Conservation (phyloP, 495 filamentous ascomycete genomes). For the Corynascus novoguineensis region DNA sequence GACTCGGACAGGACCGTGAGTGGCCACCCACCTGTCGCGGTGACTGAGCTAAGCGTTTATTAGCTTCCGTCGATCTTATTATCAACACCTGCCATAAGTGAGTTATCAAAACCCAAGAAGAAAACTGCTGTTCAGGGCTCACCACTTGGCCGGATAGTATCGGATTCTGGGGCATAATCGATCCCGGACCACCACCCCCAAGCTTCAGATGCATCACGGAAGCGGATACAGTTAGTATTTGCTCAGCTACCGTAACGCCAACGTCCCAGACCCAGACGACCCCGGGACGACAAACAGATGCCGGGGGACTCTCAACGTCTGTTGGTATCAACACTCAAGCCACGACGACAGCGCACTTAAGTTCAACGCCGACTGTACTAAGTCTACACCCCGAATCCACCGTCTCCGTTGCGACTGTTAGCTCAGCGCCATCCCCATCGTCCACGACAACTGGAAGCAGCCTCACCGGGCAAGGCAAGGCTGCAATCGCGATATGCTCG, state of each 20-base stretch:
- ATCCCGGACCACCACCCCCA: constrained; percentile 35
- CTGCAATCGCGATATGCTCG: constrained; percentile 40
- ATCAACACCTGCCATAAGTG: constrained; percentile 47
- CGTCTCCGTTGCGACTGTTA: background rate
- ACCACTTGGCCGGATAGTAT: constrained; percentile 24
- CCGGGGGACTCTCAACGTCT: background rate
- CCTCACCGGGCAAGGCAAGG: constrained; percentile 36
- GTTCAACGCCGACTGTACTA: background rate
- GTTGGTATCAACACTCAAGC: background rate
- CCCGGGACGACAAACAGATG: background rate
- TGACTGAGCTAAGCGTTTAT: constrained; percentile 22
- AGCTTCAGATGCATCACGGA: constrained; percentile 21
- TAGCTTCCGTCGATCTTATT: constrained; percentile 41
- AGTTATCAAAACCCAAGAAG: constrained; percentile 13
- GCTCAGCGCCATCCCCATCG: constrained; percentile 9
- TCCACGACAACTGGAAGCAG: constrained; percentile 19
- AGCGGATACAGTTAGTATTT: background rate
- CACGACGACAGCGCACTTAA: background rate
- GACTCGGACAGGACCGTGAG: constrained; percentile 41
- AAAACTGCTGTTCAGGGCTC: background rate
- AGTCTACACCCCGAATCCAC: background rate
- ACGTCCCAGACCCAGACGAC: constrained; percentile 7
- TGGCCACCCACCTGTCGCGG: constrained; percentile 13
- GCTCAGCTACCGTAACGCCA: constrained; percentile 8
- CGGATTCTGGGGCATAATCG: constrained; percentile 33